Evolutionary conservation across 2,329 filamentous ascomycete genomes (phyloP).

Genomic region (Talaromyces sp.): DNA sequence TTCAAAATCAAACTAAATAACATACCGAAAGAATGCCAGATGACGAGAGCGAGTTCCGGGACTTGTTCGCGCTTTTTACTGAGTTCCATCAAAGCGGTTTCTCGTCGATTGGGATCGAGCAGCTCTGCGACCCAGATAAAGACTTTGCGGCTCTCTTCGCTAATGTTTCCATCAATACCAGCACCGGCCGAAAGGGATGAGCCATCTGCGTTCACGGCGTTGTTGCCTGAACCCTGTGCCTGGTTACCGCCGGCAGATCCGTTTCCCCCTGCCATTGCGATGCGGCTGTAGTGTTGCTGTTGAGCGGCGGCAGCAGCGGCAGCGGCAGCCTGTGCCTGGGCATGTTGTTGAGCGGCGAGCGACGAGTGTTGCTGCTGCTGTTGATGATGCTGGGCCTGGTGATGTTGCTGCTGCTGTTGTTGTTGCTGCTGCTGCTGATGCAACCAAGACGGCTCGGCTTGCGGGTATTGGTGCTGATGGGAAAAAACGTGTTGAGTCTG

Average conservation of each 20-base stretch:
- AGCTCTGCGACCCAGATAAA: conserved; percentile 89
- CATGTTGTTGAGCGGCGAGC: conserved; percentile 52
- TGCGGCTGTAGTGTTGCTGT: conserved; percentile 65
- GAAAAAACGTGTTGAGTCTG: conserved; percentile 61
- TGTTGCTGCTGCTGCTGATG: conserved; percentile 41
- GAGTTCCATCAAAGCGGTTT: conserved; percentile 87
- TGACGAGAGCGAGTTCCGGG: conserved; percentile 87
- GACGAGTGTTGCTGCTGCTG: conserved; percentile 43
- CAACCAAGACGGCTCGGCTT: conserved; percentile 45
- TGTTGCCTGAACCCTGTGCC: conserved; percentile 31
- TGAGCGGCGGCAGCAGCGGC: conserved; percentile 41
- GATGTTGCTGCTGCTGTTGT: conserved; percentile 29
- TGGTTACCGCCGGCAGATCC: conserved; percentile 25
- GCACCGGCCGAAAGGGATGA: conserved; percentile 26
- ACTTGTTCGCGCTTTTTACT: conserved; percentile 99
- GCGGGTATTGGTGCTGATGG: conserved; percentile 55
- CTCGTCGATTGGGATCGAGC: conserved; percentile 79
- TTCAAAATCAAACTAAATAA: neutral
- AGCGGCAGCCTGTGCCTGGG: conserved; percentile 50
- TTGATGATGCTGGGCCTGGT: conserved; percentile 39
- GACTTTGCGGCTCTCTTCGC: conserved; percentile 89
- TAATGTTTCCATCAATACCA: conserved; percentile 63
- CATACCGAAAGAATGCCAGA: conserved; percentile 98
- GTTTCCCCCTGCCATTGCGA: conserved; percentile 63
- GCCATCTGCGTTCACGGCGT: conserved; percentile 47